Base-by-base conservation (phyloP, 2,329 filamentous ascomycete genomes). In the Ampelomyces quisqualis region DNA sequence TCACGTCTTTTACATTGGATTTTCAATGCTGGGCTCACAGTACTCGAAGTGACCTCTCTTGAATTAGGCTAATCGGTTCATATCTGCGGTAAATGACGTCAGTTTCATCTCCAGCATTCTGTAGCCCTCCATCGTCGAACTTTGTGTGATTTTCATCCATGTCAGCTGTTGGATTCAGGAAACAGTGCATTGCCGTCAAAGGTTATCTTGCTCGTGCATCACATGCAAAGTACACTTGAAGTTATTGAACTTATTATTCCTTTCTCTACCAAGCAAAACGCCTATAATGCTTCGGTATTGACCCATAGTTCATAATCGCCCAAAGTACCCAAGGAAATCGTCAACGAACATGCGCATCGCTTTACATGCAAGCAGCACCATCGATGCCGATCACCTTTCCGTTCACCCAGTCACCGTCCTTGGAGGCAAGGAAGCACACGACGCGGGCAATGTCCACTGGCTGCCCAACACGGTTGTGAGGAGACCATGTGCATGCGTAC, bases 381-480 rank as follows among this genome's bases (percentile, higher is more conserved):
- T 70, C 67, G 39, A 74, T 73, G 47, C 73, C 74, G 49, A 77
- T 73, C 60, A 77, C 71, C 70, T 77, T 77, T 61, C 74, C 74
- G 61, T 77, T 77, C 45, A 77, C 70, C 76, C 62, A 76, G 60
- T 84, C 72, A 64, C 79, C 64, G 67, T 82, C 68, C 71, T 83
- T 69, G 64, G 77, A 67, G 55, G 80, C 63, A 66, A 83, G 55
- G 74, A 79, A 72, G 70, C 77, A 80, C 41, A 83, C 81, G 13
- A 83, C 80, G 47, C 81, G 78, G 48, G 82, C 82, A 63, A 86
- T 80, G 62, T 85, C 82, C 60, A 83, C 78, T 42, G 82, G 82
- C 50, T 84, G 79, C 52, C 82, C 82, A 44, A 84, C 81, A 60
- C 82, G 79, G 70, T 77, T 75, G 54, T 82, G 73, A 24, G 82